These are phyloP conservation scores for Lentinula boryana DNA, from an alignment of 768 basidiomycete species.

Conservation along the genomic window DNA sequence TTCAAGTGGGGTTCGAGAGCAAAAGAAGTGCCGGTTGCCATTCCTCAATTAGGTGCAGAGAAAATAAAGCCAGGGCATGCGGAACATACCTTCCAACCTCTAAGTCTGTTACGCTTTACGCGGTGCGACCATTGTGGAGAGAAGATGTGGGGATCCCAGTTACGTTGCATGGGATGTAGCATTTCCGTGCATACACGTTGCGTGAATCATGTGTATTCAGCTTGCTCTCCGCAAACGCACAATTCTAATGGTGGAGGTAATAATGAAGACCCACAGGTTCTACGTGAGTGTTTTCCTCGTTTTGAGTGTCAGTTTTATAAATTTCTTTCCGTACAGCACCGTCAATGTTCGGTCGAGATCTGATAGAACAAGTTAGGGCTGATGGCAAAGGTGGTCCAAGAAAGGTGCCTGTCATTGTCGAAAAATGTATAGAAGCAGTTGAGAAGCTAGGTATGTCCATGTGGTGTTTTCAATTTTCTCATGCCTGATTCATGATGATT, in stretches of 20 bases:
- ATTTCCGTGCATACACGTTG: constrained; percentile 88
- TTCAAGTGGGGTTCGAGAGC: constrained; percentile 63
- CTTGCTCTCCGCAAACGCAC: constrained; percentile 54
- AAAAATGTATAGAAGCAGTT: constrained; percentile 94
- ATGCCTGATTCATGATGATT: not conserved
- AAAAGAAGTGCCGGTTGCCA: constrained; percentile 32
- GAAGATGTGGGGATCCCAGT: constrained; percentile 98
- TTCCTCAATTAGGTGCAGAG: constrained; percentile 23
- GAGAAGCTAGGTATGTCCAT: constrained; percentile 67
- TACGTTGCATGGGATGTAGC: constrained; percentile 84
- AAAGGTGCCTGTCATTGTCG: constrained; percentile 80
- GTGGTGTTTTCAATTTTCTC: not conserved
- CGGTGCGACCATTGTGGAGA: constrained; percentile 95
- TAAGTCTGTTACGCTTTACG: constrained; percentile 82
- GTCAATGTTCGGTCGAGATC: constrained; percentile 90
- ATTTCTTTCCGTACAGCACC: constrained; percentile 43
- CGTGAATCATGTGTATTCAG: constrained; percentile 53
- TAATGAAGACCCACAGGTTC: constrained; percentile 28
- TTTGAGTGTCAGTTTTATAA: constrained; percentile 5
- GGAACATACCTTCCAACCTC: constrained; percentile 86
- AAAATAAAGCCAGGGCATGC: constrained; percentile 31
- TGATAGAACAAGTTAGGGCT: constrained; percentile 74
- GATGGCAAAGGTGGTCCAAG: constrained; percentile 58
- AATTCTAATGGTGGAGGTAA: constrained; percentile 16
- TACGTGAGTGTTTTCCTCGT: constrained; percentile 27